Conservation (phyloP, 768 basidiomycete genomes). For the Tulasnella sp. region DNA sequence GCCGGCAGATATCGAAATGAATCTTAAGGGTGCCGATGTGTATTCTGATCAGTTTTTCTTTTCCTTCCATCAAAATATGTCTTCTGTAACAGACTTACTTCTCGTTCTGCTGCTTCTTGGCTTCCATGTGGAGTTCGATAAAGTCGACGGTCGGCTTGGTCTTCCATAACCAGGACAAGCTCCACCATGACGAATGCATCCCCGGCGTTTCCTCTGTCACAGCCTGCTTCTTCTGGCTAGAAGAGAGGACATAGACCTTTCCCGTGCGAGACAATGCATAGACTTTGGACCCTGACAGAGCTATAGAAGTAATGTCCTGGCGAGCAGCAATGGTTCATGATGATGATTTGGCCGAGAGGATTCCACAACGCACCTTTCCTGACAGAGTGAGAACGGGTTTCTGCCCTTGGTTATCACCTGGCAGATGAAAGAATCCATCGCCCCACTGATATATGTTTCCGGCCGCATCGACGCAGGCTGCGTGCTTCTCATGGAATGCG, state of each 20-base stretch:
- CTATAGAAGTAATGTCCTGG: conserved; percentile 57
- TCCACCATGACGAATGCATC: conserved; percentile 44
- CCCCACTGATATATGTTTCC: conserved; percentile 87
- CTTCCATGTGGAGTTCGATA: conserved; percentile 49
- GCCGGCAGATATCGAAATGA: conserved; percentile 65
- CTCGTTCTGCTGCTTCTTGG: conserved; percentile 52
- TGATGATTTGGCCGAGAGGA: too few relatives aligned
- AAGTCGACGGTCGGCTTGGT: conserved; percentile 40
- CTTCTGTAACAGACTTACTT: conserved; percentile 34
- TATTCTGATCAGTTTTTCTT: not conserved
- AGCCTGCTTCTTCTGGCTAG: conserved; percentile 40
- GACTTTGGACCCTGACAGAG: conserved; percentile 32
- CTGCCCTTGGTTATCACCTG: conserved; percentile 36
- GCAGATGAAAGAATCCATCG: conserved; percentile 38
- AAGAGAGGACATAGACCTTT: conserved; percentile 56
- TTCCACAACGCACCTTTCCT: not conserved
- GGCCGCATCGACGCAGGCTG: conserved; percentile 64
- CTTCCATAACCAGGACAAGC: conserved; percentile 44
- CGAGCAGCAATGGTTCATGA: not conserved
- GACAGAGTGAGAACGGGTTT: conserved; percentile 15
- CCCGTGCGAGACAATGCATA: conserved; percentile 76
- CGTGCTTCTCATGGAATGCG: conserved; percentile 52
- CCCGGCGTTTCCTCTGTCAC: conserved; percentile 31
- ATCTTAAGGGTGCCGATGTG: conserved; percentile 32
- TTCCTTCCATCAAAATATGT: too few relatives aligned